Base-by-base conservation (phyloP, 2,329 filamentous ascomycete species). In the Colletotrichum siamense region DNA sequence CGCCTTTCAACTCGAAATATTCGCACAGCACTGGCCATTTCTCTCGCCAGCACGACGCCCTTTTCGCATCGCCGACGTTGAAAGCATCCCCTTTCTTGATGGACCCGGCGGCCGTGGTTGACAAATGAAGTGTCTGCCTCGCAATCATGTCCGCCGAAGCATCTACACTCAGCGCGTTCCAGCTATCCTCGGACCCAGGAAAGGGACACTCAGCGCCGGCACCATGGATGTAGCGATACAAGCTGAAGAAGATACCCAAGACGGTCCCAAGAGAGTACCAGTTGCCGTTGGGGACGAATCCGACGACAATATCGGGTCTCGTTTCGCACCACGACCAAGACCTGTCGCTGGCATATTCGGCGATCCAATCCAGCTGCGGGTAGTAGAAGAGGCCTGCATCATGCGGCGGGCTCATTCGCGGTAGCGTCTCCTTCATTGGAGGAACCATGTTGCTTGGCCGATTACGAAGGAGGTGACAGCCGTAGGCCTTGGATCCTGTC, bases 221-320 rank as follows among this genome's bases (percentile, higher is more conserved):
- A n/a, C 85, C 85, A 68, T 86, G 80, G 16, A 86, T 79, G 34
- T 83, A 80, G 26, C 81, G 80, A 69, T 82, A 85, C 8, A 87
- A 71, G 13, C 82, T 82, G 4, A 86, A 80, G 74, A 85, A 87
- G 22, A 73, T 39, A 24, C 71, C 71, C 22, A 73, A 26, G 9
- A 24, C 22, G n/a, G 39, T 34, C 18, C 30, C 71, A 13, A 73
- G 49, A 36, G 83, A 85, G 78, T 85, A 86, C 57, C 84, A 83
- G 69, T 86, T 87, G 82, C 75, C 82, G 71, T 86, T 86, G 18
- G 86, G 85, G 6, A 86, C 83, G 75, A 87, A 87, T 8, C 85
- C 85, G 52, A 87, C 82, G 4, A 69, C 66, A 36, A 69, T 61
- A 77, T 86, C 86, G 2, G 85, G 85, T 13, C 84, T 80, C 3